These are phyloP conservation scores for Pythium graminicola DNA, from an alignment of 352 stramenopile species.

Conservation along the genomic window DNA sequence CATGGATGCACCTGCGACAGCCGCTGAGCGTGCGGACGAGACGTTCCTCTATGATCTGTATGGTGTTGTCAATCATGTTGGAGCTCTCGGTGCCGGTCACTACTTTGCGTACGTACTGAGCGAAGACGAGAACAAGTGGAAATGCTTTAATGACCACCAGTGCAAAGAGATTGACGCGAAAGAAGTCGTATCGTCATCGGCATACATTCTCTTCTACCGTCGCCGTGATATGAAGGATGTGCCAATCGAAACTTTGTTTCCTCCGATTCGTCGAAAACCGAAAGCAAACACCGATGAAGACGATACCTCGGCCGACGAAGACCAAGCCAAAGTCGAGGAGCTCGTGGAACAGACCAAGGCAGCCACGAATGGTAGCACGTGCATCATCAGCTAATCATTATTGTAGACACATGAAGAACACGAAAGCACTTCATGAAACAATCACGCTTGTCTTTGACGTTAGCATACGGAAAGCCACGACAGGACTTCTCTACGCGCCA, in stretches of 20 bases:
- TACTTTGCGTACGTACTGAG: slow-evolving; percentile 89
- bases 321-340: slow-evolving; percentile 63
- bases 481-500: slow-evolving; percentile 14
- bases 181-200: slow-evolving; percentile 79
- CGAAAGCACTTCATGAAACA: neutral
- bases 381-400: slow-evolving; percentile 44
- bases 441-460: slow-evolving; percentile 7
- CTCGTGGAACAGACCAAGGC: slow-evolving; percentile 62
- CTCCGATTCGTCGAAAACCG: slow-evolving; percentile 36
- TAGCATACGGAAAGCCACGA: neutral
- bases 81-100: slow-evolving; percentile 92
- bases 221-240: slow-evolving; percentile 61
- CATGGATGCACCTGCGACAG: slow-evolving; percentile 54
- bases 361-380: slow-evolving; percentile 40
- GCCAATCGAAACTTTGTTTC: slow-evolving; percentile 71
- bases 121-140: slow-evolving; percentile 92
- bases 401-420: neutral
- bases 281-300: slow-evolving; percentile 27
- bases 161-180: slow-evolving; percentile 85
- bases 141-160: slow-evolving; percentile 96
- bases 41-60: slow-evolving; percentile 94
- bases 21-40: slow-evolving; percentile 42
- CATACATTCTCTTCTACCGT: slow-evolving; percentile 90
- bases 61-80: slow-evolving; percentile 97
- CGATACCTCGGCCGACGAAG: slow-evolving; percentile 23